Base-by-base conservation (phyloP, 116 monocot species). In the Posidonia oceanica region DNA sequence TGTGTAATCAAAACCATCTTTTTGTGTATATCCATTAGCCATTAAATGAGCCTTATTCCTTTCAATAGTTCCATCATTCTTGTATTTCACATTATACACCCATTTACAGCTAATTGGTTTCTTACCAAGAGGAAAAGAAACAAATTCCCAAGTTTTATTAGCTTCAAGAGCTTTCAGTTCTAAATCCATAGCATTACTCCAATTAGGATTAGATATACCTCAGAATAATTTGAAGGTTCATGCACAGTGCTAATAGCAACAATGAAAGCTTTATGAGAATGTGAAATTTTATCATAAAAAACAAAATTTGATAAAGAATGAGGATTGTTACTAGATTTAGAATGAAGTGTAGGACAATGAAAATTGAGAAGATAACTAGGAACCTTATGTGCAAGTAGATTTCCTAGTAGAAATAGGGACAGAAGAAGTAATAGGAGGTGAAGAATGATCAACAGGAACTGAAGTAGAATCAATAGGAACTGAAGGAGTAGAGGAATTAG, bases 41-140 rank as follows among this genome's bases (percentile, higher is more conserved):
- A 70, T 57, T 20, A 68, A 36, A 14, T 52, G 18, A 5, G 53
- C 68, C 52, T 68, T 68, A 15, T 53, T 54, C 13, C 18, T 6
- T 1, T 51, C 54, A 23, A 68, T 13, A 22, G 68, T 22, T 3
- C 68, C 53, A 68, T 54, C 68, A 14, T 51, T 6, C 2, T 36
- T 68, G 17, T 20, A 59, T 18, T 58, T 70, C 1, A 7, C 8
- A 7, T 40, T 70, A 17, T 58, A 70, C 11, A 59, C 58, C 70
- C 70, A 70, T 58, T 59, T 70, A 12, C 58, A 59, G 57, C 58
- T 57, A n/a, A 70, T 70, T 2, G 58, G 14, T 57, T 59, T 56
- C 3, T 42, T 14, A 17, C 29, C 59, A 8, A 4, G n/a, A 36
- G 70, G 70, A 0, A 70, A 42, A 17, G 4, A 4, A 39, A 54